Percentiles rank a stretch among this genome's conserved stretches.
These are phyloP conservation scores for Quercus alba DNA, from an alignment of 306 rosid species.

Conservation along the genomic window DNA sequence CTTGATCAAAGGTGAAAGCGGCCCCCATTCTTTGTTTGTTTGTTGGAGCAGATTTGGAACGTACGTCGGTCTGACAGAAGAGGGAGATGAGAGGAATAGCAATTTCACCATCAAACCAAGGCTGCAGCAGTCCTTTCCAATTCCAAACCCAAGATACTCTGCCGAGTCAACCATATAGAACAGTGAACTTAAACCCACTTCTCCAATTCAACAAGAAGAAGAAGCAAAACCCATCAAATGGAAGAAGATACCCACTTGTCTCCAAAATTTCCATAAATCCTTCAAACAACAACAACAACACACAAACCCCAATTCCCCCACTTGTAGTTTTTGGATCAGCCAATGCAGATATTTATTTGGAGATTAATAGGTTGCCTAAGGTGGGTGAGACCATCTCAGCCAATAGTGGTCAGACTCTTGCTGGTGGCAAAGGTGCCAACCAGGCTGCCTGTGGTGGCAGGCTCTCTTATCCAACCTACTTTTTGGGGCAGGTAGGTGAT, in stretches of 20 bases:
- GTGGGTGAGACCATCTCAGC: slow-evolving; percentile 82
- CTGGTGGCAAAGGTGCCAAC: slow-evolving; percentile 89
- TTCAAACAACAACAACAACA: slow-evolving; percentile 1
- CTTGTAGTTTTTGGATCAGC: slow-evolving; percentile 88
- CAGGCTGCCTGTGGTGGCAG: slow-evolving; percentile 79
- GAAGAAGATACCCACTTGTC: slow-evolving; percentile 25
- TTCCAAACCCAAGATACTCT: slow-evolving; percentile 8
- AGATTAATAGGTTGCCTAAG: slow-evolving; percentile 62
- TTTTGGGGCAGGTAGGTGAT: slow-evolving; percentile 76
- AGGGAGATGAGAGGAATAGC: slow-evolving; percentile 32
- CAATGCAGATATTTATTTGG: slow-evolving; percentile 85
- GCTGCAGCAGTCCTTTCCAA: not conserved
- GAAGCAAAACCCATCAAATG: slow-evolving; percentile 14
- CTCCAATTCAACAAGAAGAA: slow-evolving; percentile 32
- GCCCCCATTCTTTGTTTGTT: not conserved
- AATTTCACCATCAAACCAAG: slow-evolving; percentile 37
- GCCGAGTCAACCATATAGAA: not conserved
- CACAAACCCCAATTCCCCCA: slow-evolving; percentile 31
- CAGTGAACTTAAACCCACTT: slow-evolving; percentile 25
- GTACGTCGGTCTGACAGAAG: not conserved
- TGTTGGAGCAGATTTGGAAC: not conserved
- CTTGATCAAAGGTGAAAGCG: too few species aligned
- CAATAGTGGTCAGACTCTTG: slow-evolving; percentile 60
- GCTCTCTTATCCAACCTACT: slow-evolving; percentile 73
- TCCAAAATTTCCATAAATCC: slow-evolving; percentile 34